Base-by-base conservation (phyloP, 495 filamentous ascomycete genomes). In the Beverwykella pulmonaria region DNA sequence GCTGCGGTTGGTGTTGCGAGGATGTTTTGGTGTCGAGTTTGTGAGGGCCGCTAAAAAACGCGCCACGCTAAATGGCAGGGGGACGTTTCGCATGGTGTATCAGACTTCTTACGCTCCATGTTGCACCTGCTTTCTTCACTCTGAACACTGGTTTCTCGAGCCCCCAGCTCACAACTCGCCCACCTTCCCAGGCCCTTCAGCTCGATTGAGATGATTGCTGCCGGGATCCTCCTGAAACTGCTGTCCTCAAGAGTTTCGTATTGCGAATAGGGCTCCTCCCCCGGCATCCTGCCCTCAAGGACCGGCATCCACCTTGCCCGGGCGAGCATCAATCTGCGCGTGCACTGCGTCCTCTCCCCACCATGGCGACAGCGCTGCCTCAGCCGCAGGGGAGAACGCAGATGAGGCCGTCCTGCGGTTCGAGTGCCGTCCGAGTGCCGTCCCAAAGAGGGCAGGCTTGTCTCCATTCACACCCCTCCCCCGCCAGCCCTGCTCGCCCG, bases 191-290 rank as follows among this genome's bases (percentile, higher is more conserved):
- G 8, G 39, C 39, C 39, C 39, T n/a, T n/a, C 39, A 44, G 39
- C 69, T 65, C 64, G 36, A 68, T 64, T 20, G 63, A 67, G 63
- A 12, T 44, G 44, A 56, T 53, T 41, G 49, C 34, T 19, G 47
- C 62, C n/a, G 39, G 62, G 57, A 25, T 20, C 44, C 20, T 52
- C 60, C 69, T 72, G 69, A 66, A 66, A 68, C 69, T 59, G 55
- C 60, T 19, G 36, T 47, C 50, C 26, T 59, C 25, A 41, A 47
- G 39, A 54, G 69, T 69, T 65, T 69, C 69, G 69, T 25, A 12
- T 65, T 61, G 56, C 65, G 65, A 71, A 67, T 67, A 48, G 54
- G 63, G 63, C 53, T 70, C n/a, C 25, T 22, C 22, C 46, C 46
- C 53, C 56, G 44, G 20, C 52, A n/a, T 47, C 22, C 19, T 52